phyloP scores from a whole-genome alignment of 371 early-diverging fungal species.

The Funneliformis caledonium region DNA sequence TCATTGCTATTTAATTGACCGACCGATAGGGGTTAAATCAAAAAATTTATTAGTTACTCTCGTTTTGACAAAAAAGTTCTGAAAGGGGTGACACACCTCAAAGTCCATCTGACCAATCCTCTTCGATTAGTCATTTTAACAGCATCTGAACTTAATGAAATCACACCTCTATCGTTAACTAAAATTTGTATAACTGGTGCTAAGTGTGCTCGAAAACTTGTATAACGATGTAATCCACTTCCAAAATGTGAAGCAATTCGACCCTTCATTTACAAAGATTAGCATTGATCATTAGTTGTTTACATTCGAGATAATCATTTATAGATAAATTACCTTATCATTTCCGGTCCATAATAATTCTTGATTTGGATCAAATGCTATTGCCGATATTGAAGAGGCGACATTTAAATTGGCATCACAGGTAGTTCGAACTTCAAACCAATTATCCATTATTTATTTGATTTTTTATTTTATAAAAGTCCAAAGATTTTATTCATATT shows the following conservation, averaged over 20 bases:
- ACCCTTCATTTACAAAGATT: constrained; percentile 50
- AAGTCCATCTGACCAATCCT: constrained; percentile 73
- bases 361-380: constrained; percentile 78
- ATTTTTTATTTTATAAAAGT: neutral
- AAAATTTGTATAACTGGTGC: constrained; percentile 71
- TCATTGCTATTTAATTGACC: constrained; percentile 53
- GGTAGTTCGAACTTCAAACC: neutral
- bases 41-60: too few species aligned
- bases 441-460: constrained; percentile 3
- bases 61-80: neutral
- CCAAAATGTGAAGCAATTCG: constrained; percentile 65
- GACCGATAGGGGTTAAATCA: neutral
- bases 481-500: too few species aligned
- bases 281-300: neutral
- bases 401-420: neutral
- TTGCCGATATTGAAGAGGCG: constrained; percentile 56
- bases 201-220: constrained; percentile 67
- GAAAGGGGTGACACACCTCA: constrained; percentile 52
- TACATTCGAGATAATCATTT: neutral
- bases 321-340: constrained; percentile 57
- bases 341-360: constrained; percentile 81
- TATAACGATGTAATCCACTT: constrained; percentile 66
- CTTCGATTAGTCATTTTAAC: constrained; percentile 70
- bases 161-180: constrained; percentile 67
- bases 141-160: constrained; percentile 68